These are phyloP conservation scores for Durusdinium trenchii DNA, from an alignment of 73 alveolate genomes.

Conservation along the genomic window DNA sequence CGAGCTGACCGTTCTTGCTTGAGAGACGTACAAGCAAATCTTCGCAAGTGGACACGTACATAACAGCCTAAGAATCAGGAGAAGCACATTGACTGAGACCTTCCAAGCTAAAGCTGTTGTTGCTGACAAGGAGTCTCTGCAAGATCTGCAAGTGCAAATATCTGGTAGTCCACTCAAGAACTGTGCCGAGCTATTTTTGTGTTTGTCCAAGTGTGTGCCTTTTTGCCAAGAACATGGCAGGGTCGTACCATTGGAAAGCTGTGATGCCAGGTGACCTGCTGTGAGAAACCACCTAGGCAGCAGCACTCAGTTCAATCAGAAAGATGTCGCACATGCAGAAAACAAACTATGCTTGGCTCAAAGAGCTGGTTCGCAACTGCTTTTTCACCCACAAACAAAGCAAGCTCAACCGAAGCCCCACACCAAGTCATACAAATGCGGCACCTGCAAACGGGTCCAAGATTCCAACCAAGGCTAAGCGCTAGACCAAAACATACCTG, in stretches of 20 bases:
- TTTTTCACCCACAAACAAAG: neutral
- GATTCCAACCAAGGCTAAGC: neutral
- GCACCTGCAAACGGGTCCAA: constrained; percentile 52
- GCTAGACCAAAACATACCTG: neutral
- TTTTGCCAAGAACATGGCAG: neutral
- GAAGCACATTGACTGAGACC: too few relatives aligned
- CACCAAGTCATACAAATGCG: constrained; percentile 47
- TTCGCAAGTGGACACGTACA: too few relatives aligned
- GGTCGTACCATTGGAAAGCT: constrained; percentile 32
- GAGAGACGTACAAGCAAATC: too few relatives aligned
- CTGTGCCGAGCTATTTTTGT: too few relatives aligned
- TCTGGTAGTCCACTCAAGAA: too few relatives aligned
- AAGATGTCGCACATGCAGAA: neutral
- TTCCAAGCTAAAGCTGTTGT: too few relatives aligned
- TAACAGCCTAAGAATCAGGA: too few relatives aligned
- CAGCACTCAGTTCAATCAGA: too few relatives aligned
- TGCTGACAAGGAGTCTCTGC: too few relatives aligned
- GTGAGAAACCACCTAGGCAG: constrained; percentile 44
- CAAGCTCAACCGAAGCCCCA: neutral
- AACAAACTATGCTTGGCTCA: neutral
- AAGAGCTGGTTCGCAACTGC: neutral
- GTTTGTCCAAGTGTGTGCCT: too few relatives aligned
- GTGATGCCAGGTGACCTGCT: constrained; percentile 30
- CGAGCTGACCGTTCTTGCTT: too few relatives aligned
- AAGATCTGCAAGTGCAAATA: too few relatives aligned